Conservation (phyloP, 1,284 basidiomycete genomes). For the Marasmius oreades region DNA sequence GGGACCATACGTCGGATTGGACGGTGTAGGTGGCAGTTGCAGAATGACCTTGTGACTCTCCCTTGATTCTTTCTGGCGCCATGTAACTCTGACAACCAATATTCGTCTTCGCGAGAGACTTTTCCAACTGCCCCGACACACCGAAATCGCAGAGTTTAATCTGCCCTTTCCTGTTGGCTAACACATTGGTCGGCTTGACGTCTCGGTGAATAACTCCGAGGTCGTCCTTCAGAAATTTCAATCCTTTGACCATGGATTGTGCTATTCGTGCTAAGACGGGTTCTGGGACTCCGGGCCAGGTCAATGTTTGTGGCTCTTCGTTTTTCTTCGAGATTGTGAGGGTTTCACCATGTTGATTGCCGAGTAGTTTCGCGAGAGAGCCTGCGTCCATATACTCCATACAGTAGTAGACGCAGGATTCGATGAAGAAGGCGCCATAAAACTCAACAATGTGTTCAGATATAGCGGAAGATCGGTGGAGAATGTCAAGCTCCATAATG, state of each 20-base stretch:
- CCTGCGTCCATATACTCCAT: slow-evolving; percentile 99
- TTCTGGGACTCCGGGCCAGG: slow-evolving; percentile 68
- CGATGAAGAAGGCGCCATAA: slow-evolving; percentile 98
- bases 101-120: slow-evolving; percentile 95
- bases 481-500: slow-evolving; percentile 97
- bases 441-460: slow-evolving; percentile 96
- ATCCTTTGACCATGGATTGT: slow-evolving; percentile 80
- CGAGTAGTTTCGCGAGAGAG: slow-evolving; percentile 81
- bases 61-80: slow-evolving; percentile 97
- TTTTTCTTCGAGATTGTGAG: slow-evolving; percentile 5
- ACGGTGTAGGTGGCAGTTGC: slow-evolving; percentile 83
- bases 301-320: slow-evolving; percentile 23
- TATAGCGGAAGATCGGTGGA: slow-evolving; percentile 77
- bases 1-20: slow-evolving; percentile 96
- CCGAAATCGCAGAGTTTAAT: slow-evolving; percentile 98
- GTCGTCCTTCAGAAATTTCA: slow-evolving; percentile 95
- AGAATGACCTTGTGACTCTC: slow-evolving; percentile 83
- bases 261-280: slow-evolving; percentile 85
- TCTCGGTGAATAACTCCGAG: slow-evolving; percentile 97
- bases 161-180: slow-evolving; percentile 86
- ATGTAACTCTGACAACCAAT: slow-evolving; percentile 99
- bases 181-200: slow-evolving; percentile 97
- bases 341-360: slow-evolving; percentile 27
- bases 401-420: slow-evolving; percentile 98
- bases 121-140: slow-evolving; percentile 95